A percentile compares a stretch with the other conserved stretches of the same genome.
Conservation (phyloP, 495 filamentous ascomycete species). For the Patellaria atrata region DNA sequence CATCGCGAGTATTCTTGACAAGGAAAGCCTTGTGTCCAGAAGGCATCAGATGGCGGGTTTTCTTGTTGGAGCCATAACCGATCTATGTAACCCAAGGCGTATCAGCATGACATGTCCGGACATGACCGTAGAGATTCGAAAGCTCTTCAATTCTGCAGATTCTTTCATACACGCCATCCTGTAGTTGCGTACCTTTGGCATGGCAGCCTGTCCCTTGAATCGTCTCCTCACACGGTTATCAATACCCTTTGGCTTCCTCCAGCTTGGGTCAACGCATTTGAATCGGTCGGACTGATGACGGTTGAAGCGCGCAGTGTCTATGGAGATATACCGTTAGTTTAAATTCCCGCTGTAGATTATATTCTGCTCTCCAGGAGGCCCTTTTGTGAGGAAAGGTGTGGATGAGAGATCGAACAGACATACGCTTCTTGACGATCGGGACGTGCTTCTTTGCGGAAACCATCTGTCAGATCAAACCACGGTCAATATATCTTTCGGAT, state of each 20-base stretch:
- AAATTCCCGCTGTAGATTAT: conserved; percentile 1
- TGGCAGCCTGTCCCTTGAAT: conserved; percentile 86
- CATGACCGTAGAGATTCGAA: conserved; percentile 2
- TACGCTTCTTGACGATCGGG: conserved; percentile 99
- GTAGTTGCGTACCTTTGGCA: conserved; percentile 75
- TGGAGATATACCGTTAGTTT: conserved; percentile 5
- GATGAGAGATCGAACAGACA: too few species aligned
- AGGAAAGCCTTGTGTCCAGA: conserved; percentile 99
- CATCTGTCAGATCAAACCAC: too few species aligned
- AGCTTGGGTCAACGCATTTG: conserved; percentile 70
- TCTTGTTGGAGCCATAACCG: conserved; percentile 95
- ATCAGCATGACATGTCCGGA: conserved; percentile 10
- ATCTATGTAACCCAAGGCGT: conserved; percentile 59
- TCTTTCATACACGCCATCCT: background rate
- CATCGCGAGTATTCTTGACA: conserved; percentile 78
- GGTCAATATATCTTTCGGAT: too few species aligned
- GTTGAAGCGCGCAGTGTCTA: conserved; percentile 79
- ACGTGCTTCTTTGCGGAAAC: conserved; percentile 97
- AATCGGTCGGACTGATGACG: conserved; percentile 96
- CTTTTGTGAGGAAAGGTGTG: conserved; percentile 6
- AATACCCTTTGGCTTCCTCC: conserved; percentile 99
- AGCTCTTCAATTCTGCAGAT: background rate
- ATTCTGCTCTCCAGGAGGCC: conserved; percentile 2
- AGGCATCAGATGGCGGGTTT: conserved; percentile 96
- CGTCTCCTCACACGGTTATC: conserved; percentile 82